Conservation (phyloP, 495 filamentous ascomycete genomes). For the Aspergillus egyptiacus region DNA sequence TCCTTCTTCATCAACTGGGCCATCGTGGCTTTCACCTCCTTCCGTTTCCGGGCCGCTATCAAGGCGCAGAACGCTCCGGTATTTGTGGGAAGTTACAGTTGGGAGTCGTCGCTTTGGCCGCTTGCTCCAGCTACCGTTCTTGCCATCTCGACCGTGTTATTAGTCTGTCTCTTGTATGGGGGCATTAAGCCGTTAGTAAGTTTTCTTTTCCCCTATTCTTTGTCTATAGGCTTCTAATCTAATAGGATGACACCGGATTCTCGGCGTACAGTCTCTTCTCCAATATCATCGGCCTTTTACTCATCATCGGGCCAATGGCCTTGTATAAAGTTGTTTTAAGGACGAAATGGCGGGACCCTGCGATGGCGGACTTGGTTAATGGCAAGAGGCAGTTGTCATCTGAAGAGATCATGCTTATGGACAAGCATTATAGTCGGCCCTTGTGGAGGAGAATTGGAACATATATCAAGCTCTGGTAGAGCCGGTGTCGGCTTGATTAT, state of each 20-base stretch:
- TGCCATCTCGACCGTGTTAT: constrained; percentile 1
- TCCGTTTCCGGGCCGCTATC: constrained; percentile 9
- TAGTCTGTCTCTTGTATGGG: constrained; percentile 2
- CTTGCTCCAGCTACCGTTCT: constrained; percentile 3
- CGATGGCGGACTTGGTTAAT: constrained; percentile 21
- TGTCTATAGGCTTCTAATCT: neutral
- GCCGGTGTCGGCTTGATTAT: no score
- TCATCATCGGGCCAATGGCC: constrained; percentile 4
- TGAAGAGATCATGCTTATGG: constrained; percentile 21
- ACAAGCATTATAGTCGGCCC: constrained; percentile 20
- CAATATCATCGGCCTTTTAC: constrained; percentile 8
- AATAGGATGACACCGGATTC: constrained; percentile 4
- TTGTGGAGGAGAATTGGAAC: constrained; percentile 19
- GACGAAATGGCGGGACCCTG: constrained; percentile 20
- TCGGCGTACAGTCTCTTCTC: constrained; percentile 17
- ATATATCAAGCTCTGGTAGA: constrained; percentile 24
- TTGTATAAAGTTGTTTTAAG: constrained; percentile 20
- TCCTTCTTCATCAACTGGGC: constrained; percentile 15
- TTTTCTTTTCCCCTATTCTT: neutral
- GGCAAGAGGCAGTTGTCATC: constrained; percentile 14
- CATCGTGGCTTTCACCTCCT: constrained; percentile 12
- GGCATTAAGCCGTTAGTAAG: constrained; percentile 5
- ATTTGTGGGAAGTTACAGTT: constrained; percentile 2
- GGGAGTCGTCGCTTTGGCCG: constrained; percentile 8
- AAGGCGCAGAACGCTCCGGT: constrained; percentile 6